These are phyloP conservation scores for Begonia peltatifolia DNA, from an alignment of 306 rosid species.

Conservation along the genomic window DNA sequence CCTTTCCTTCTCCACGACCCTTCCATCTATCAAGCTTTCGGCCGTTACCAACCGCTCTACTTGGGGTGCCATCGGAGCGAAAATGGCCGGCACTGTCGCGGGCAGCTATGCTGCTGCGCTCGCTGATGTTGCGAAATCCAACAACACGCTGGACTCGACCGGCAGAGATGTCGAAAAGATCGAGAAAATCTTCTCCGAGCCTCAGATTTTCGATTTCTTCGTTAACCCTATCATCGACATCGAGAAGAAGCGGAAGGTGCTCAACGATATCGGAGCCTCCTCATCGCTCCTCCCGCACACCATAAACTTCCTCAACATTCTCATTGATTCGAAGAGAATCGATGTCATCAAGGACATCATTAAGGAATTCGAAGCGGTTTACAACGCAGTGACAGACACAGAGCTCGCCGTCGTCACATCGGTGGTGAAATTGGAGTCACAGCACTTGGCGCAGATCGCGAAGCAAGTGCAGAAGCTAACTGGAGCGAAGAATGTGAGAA, in stretches of 20 bases:
- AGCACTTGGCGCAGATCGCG: slow-evolving; percentile 85
- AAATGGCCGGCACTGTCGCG: slow-evolving; percentile 44
- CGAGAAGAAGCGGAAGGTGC: slow-evolving; percentile 27
- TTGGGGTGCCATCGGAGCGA: slow-evolving; percentile 23
- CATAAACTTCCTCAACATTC: slow-evolving; percentile 51
- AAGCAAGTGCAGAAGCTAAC: slow-evolving; percentile 94
- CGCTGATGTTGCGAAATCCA: slow-evolving; percentile 48
- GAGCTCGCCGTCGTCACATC: slow-evolving; percentile 71
- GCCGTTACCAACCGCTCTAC: slow-evolving; percentile 16
- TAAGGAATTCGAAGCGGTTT: slow-evolving; percentile 52
- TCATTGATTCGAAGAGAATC: slow-evolving; percentile 45
- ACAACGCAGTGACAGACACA: slow-evolving; percentile 45
- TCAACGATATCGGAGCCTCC: slow-evolving; percentile 37
- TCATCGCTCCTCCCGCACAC: slow-evolving; percentile 40
- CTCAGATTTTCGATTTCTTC: slow-evolving; percentile 32
- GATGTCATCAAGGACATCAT: slow-evolving; percentile 38
- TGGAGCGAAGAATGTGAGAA: slow-evolving; percentile 72
- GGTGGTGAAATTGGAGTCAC: slow-evolving; percentile 75
- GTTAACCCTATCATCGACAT: slow-evolving; percentile 31
- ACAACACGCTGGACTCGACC: slow-evolving; percentile 60
- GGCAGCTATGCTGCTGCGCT: slow-evolving; percentile 67
- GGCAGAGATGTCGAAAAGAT: slow-evolving; percentile 54
- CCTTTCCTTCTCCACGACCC: slow-evolving; percentile 35
- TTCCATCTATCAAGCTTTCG: slow-evolving; percentile 27
- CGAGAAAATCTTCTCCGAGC: slow-evolving; percentile 43